Evolutionary conservation across 1,284 basidiomycete species (phyloP).

Genomic region (Golubevia pallescens): DNA sequence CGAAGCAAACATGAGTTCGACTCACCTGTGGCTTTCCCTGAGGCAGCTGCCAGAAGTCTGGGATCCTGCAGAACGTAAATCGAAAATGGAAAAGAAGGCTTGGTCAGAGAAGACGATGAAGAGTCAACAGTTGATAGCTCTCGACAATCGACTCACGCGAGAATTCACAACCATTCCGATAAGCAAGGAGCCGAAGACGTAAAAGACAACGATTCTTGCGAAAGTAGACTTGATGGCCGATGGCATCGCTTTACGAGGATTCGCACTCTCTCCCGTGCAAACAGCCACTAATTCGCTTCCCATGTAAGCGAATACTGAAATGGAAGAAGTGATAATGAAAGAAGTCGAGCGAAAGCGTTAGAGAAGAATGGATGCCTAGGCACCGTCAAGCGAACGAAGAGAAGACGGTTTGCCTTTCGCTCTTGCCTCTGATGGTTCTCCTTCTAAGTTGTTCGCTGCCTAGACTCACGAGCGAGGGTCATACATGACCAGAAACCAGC

Average conservation of each 20-base stretch:
- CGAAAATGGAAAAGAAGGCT: too few species aligned
- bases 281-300: slow-evolving; percentile 42
- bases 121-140: too few species aligned
- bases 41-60: slow-evolving; percentile 20
- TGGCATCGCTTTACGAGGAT: slow-evolving; percentile 37
- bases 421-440: background rate
- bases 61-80: too few species aligned
- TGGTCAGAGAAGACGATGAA: slow-evolving; percentile 19
- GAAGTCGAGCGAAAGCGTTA: background rate
- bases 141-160: too few species aligned
- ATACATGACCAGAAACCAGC: slow-evolving; percentile 43
- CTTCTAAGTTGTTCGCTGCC: too few species aligned
- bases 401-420: too few species aligned
- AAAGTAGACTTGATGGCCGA: slow-evolving; percentile 32
- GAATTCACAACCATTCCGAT: slow-evolving; percentile 31
- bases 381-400: too few species aligned
- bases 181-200: slow-evolving; percentile 25
- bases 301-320: slow-evolving; percentile 27
- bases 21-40: slow-evolving; percentile 12
- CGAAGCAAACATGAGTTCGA: too few species aligned
- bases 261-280: slow-evolving; percentile 33
- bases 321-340: background rate
- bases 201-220: slow-evolving; percentile 40
- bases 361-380: background rate
- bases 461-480: slow-evolving; percentile 16